Percentiles rank a stretch among this genome's conserved stretches.
Conservation (phyloP, 805 yeast species). For the Dipodascus albidus region DNA sequence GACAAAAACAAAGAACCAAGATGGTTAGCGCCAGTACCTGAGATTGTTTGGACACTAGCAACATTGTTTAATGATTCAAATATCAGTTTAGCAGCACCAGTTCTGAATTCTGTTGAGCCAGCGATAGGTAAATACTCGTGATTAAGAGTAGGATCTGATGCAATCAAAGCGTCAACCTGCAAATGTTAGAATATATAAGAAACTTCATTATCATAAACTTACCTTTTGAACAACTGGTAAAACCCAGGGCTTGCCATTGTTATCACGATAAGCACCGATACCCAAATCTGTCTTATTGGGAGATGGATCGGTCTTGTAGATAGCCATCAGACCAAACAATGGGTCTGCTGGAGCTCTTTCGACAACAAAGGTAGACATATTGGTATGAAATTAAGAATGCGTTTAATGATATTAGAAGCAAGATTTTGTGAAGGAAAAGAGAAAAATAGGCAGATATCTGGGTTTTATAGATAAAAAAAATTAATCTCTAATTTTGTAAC, state of each 20-base stretch:
- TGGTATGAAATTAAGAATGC: neutral
- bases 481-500: neutral
- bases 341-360: conserved; percentile 65
- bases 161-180: conserved; percentile 40
- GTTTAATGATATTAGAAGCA: neutral
- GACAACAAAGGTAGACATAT: conserved; percentile 12
- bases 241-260: conserved; percentile 59
- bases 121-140: conserved; percentile 84
- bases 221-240: conserved; percentile 60
- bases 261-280: conserved; percentile 70
- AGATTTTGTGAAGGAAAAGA: neutral
- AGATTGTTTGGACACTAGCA: conserved; percentile 62
- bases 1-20: conserved; percentile 64
- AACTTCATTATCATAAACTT: neutral
- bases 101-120: conserved; percentile 58
- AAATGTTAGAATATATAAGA: neutral
- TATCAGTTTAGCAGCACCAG: conserved; percentile 55
- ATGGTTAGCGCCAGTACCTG: conserved; percentile 90
- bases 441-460: neutral
- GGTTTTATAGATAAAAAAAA: conserved; percentile 1
- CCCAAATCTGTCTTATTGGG: conserved; percentile 71
- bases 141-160: conserved; percentile 54
- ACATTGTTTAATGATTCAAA: conserved; percentile 51
- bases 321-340: conserved; percentile 50
- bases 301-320: conserved; percentile 26